phyloP scores from a whole-genome alignment of 352 stramenopile species.

The Plasmopara halstedii region DNA sequence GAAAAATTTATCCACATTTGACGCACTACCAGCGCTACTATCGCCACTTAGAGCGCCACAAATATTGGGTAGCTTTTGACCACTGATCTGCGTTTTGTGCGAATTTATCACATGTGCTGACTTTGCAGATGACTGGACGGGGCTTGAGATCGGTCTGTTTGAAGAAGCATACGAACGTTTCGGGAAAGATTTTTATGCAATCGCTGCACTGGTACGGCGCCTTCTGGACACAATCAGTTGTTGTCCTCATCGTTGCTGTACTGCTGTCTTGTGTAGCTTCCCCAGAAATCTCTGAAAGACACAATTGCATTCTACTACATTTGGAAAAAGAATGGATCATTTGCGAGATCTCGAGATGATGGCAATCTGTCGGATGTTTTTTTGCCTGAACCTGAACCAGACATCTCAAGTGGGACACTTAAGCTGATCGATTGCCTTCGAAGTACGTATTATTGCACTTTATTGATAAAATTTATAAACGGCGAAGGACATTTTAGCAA shows the following conservation, averaged over 20 bases:
- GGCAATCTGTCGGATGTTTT: conserved; percentile 38
- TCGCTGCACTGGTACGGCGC: conserved; percentile 46
- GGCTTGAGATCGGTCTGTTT: conserved; percentile 67
- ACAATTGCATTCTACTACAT: conserved; percentile 80
- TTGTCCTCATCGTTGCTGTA: neutral
- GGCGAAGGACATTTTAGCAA: neutral
- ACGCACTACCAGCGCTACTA: conserved; percentile 51
- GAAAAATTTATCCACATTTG: conserved; percentile 56
- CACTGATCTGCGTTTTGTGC: neutral
- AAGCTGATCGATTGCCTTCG: conserved; percentile 55
- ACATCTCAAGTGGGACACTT: conserved; percentile 46
- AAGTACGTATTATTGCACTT: conserved; percentile 26
- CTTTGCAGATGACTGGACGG: conserved; percentile 62
- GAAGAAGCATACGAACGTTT: conserved; percentile 69
- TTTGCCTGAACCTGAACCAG: conserved; percentile 41
- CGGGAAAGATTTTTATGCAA: conserved; percentile 72
- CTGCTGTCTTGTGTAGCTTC: conserved; percentile 31
- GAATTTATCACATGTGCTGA: conserved; percentile 1
- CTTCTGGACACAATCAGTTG: neutral
- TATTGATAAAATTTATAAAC: neutral
- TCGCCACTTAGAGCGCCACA: conserved; percentile 60
- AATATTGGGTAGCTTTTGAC: conserved; percentile 45
- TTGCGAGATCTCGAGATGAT: conserved; percentile 25
- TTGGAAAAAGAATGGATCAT: conserved; percentile 76
- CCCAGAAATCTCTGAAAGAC: conserved; percentile 52